Conservation (phyloP, 208 protist species). For the Phytomonas serpens region DNA sequence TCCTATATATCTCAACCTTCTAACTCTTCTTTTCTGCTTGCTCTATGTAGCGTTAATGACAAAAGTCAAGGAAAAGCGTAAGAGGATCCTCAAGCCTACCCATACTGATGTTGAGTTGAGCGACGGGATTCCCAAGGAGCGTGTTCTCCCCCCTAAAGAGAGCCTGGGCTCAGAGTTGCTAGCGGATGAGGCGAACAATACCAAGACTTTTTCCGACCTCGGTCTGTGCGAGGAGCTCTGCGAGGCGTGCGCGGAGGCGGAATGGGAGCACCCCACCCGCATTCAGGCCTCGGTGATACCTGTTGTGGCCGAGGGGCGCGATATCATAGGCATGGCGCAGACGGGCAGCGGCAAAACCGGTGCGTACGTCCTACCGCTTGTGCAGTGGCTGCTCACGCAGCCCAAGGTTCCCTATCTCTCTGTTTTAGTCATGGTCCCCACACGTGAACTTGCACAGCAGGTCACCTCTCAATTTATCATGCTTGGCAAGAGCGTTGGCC, state of each 20-base stretch:
- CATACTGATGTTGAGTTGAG: slow-evolving; percentile 14
- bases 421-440: slow-evolving; percentile 95
- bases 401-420: slow-evolving; percentile 87
- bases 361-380: slow-evolving; percentile 98
- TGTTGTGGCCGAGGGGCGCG: slow-evolving; percentile 78
- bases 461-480: slow-evolving; percentile 92
- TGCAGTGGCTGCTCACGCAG: slow-evolving; percentile 94
- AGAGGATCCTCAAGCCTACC: slow-evolving; percentile 21
- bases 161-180: slow-evolving; percentile 73
- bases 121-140: slow-evolving; percentile 1
- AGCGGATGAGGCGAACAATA: slow-evolving; percentile 74
- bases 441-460: slow-evolving; percentile 97
- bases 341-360: slow-evolving; percentile 99
- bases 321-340: slow-evolving; percentile 97
- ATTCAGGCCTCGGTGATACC: slow-evolving; percentile 96
- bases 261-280: slow-evolving; percentile 91
- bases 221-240: slow-evolving; percentile 90
- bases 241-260: slow-evolving; percentile 80
- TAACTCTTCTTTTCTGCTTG: background rate
- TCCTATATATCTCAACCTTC: background rate
- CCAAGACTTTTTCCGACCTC: slow-evolving; percentile 77
- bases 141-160: slow-evolving; percentile 15
- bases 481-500: slow-evolving; percentile 86
- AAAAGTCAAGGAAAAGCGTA: slow-evolving; percentile 15
- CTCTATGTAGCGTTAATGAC: background rate